Base-by-base conservation (phyloP, 257 asterid species). In the Jasminum sambac region DNA sequence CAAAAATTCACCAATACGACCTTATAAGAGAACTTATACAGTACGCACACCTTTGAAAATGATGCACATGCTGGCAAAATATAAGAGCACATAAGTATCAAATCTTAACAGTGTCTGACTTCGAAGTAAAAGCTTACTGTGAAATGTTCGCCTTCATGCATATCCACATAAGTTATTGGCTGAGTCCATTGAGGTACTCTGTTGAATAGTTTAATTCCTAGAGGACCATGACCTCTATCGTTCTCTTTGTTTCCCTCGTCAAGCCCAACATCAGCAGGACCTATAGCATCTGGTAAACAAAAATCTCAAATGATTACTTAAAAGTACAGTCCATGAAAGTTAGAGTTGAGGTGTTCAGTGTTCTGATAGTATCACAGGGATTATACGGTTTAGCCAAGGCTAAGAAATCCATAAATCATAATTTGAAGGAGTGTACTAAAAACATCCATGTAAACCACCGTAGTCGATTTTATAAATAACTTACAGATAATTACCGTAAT, bases 161-260 rank as follows among this genome's bases (percentile, higher is more conserved):
- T 72, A 80, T 87, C 95, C 75, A 94, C 82, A 64, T 94, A 94
- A 26, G 92, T 91, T 72, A 94, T 82, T 38, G 97, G 99, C 72
- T 91, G 98, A 67, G 93, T 79, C 98, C 97, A 94, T 66, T 95
- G 81, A 85, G 83, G 85, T 16, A 82, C 91, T 84, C 97, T 82
- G 73, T 80, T 89, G 80, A 85, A 86, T 34, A 89, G 76, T 64
- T 77, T 75, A 57, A 87, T 72, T 63, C 97, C 96, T 57, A 88
- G 83, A 68, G 90, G 77, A 64, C 99, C 97, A 77, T 90, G 96
- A 64, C 99, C 97, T 81, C 99, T 77, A 70, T 86, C 91, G 59
- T 87, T 96, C 81, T 88, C 94, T 79, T 76, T 75, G 71, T 80
- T 84, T 72, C 79, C 83, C 19, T 87, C 92, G 62, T 73, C 78